Evolutionary conservation across 345 rosid species (phyloP), one percentile per base, ranked within the genome.

Genomic region (Hirschfeldia incana): DNA sequence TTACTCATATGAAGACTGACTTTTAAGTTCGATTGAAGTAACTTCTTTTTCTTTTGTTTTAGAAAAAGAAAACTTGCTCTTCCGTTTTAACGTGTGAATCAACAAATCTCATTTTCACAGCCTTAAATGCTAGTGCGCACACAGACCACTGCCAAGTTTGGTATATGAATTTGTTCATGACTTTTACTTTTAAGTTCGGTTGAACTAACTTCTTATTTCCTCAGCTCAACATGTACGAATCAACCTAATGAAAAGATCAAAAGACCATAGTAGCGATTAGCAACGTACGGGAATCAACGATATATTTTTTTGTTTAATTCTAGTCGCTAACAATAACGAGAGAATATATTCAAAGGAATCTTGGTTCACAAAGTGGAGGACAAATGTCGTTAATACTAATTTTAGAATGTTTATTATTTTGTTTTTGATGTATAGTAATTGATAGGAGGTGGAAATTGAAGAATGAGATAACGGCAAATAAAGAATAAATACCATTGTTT

Each of bases 401-500:
- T 70, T 55, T 8, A 55, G 13, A 39, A 4, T 2, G 8, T 5
- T 51, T 70, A 32, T 72, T 59, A 8, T 37, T 28, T 60, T 15
- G 4, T 36, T 21, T 21, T 59, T 30, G 10, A 17, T 59, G 16
- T 5, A 51, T 27, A 9, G 26, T 8, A 59, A 72, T n/a, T 72
- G 36, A 60, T 26, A 74, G 51, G 64, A 67, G 78, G 71, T 64
- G 75, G 61, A 15, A 49, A 15, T 51, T 51, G 53, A 74, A 73
- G 59, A 71, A 73, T 6, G 70, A 75, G 82, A 55, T 46, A 73
- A 70, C 28, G 4, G 65, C 67, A 88, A 88, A 86, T 51, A 87
- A 88, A 82, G 92, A 72, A 90, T 87, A 88, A 86, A 83, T 83
- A 76, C 77, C 66, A 62, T 70, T 62, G 65, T 78, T 21, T 30